These are phyloP conservation scores for Diplodia seriata DNA, from an alignment of 2,329 filamentous ascomycete species.

Conservation along the genomic window DNA sequence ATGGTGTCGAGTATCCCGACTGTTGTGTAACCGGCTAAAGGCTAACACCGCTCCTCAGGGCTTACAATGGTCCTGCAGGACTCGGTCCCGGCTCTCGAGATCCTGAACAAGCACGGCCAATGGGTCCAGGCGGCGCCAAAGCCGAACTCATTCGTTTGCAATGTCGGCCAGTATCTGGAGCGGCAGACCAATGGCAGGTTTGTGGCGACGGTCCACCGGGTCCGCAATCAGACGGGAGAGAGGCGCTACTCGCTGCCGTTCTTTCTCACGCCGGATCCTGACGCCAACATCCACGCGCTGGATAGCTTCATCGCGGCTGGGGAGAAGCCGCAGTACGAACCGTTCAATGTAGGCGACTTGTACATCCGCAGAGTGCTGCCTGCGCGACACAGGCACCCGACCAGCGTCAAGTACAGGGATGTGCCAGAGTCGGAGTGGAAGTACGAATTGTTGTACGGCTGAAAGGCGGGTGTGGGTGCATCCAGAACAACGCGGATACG, in stretches of 20 bases:
- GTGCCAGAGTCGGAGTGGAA: slow-evolving; percentile 46
- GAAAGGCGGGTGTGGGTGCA: neutral
- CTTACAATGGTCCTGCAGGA: slow-evolving; percentile 34
- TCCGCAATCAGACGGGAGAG: slow-evolving; percentile 49
- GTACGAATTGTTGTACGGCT: slow-evolving; percentile 36
- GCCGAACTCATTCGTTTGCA: slow-evolving; percentile 50
- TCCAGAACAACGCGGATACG: slow-evolving; percentile 1
- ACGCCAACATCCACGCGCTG: slow-evolving; percentile 44
- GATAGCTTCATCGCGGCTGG: slow-evolving; percentile 41
- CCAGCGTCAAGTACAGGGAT: slow-evolving; percentile 46
- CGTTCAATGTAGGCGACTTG: slow-evolving; percentile 37
- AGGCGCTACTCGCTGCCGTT: slow-evolving; percentile 52
- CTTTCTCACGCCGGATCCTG: slow-evolving; percentile 49
- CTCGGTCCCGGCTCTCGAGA: slow-evolving; percentile 43
- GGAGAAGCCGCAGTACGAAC: slow-evolving; percentile 19
- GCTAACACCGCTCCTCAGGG: neutral
- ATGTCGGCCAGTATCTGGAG: slow-evolving; percentile 52
- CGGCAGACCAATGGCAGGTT: slow-evolving; percentile 51
- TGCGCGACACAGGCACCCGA: slow-evolving; percentile 48
- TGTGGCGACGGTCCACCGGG: slow-evolving; percentile 51
- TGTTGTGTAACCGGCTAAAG: slow-evolving; percentile 39
- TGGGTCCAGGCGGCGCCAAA: slow-evolving; percentile 51
- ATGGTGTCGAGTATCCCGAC: neutral
- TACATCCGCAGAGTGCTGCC: slow-evolving; percentile 46
- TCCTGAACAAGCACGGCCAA: slow-evolving; percentile 51